Evolutionary conservation across 2,329 filamentous ascomycete species (phyloP), one percentile per base, ranked within the genome.

Genomic region (Orbilia ellipsospora): DNA sequence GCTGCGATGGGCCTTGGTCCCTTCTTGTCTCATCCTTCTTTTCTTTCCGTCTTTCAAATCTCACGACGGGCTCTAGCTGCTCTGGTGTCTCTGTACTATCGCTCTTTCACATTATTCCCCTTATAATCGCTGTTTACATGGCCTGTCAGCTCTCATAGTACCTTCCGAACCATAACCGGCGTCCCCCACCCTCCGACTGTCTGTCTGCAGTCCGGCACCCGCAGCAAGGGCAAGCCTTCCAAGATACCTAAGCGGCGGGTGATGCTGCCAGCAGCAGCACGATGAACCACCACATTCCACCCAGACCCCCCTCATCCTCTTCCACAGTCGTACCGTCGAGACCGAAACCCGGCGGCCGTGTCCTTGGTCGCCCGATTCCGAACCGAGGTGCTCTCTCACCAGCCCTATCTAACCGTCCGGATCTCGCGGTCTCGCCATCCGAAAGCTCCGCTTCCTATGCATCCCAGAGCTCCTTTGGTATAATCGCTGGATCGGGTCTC

Each of bases 391-490:
- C 26, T 4, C 69, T 73, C 28, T 74, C 70, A 5, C 70, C 70
- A 15, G 70, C 70, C 36, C 57, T 74, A 15, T 61, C 63, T 3
- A 55, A 74, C 48, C 63, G 70, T 15, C 70, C 70, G 57, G 61
- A 67, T 18, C 60, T 74, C 52, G 70, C 70, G 18, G 63, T 68
- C 20, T 74, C 70, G 7, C 70, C 70, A 12, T 74, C 70, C 56
- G 70, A 74, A 52, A 74, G 70, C 42, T 74, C 70, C 51, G 52
- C 70, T 36, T 74, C 70, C 7, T 74, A 63, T 26, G 63, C 63
- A n/a, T 74, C 70, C 18, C 70, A 74, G 44, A 74, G 63, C 20
- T 74, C 70, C 15, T 74, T 74, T 31, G 70, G 70, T 23, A 74
- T 74, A 50, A 62, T 68, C 42, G 26, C 70, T 52, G 70, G 70